phyloP scores from a whole-genome alignment of 495 filamentous ascomycete genomes.

The Tuber calosporum region DNA sequence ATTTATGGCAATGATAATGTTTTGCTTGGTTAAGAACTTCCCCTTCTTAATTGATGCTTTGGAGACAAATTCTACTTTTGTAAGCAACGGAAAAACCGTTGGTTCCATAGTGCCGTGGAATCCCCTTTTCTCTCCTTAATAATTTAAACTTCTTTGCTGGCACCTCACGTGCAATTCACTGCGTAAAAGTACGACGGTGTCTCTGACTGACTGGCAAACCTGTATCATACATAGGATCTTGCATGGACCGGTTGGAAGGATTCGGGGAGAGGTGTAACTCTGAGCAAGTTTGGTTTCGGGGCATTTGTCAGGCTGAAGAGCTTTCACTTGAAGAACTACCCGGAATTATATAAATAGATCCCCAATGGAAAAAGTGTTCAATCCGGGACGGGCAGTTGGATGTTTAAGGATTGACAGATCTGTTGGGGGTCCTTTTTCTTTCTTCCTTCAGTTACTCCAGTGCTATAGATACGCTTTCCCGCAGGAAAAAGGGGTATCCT shows the following conservation, averaged over 20 bases:
- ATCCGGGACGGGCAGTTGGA: not conserved
- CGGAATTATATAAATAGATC: constrained; percentile 47
- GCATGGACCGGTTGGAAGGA: constrained; percentile 99
- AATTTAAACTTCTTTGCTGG: not conserved
- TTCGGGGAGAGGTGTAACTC: constrained; percentile 79
- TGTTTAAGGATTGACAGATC: not conserved
- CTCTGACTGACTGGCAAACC: constrained; percentile 23
- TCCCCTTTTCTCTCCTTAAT: not conserved
- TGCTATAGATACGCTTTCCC: not conserved
- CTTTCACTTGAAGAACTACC: constrained; percentile 86
- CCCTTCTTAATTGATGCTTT: not conserved
- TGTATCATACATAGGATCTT: constrained; percentile 58
- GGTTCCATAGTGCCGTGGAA: not conserved
- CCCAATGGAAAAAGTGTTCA: not conserved
- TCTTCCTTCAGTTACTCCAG: not conserved
- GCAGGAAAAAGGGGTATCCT: not conserved
- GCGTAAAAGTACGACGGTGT: constrained; percentile 28
- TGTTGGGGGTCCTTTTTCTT: not conserved
- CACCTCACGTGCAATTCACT: constrained; percentile 1
- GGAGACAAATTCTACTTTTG: constrained; percentile 14
- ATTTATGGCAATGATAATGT: not conserved
- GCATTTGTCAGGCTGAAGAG: constrained; percentile 95
- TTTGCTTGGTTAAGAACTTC: constrained; percentile 6
- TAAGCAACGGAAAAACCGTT: not conserved
- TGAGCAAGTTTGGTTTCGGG: constrained; percentile 86